Evolutionary conservation across 768 basidiomycete species (phyloP).

Genomic region (Royoungia palumana): DNA sequence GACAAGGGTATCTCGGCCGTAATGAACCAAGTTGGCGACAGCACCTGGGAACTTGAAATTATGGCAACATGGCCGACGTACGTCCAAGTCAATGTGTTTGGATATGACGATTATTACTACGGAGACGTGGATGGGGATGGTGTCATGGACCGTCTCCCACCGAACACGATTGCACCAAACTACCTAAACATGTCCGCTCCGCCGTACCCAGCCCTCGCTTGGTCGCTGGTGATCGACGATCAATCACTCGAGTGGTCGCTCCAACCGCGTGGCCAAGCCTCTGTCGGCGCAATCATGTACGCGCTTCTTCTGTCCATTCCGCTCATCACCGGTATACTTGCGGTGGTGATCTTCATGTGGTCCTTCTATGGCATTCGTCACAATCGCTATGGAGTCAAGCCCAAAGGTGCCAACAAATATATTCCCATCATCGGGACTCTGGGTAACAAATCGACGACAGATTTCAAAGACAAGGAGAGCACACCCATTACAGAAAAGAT

Average conservation of each 20-base stretch:
- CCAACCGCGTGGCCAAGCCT: conserved; percentile 76
- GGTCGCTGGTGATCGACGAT: conserved; percentile 82
- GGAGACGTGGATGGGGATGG: conserved; percentile 88
- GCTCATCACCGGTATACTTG: conserved; percentile 77
- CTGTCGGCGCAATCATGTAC: conserved; percentile 84
- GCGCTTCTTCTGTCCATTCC: conserved; percentile 80
- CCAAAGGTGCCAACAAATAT: conserved; percentile 70
- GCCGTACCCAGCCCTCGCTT: conserved; percentile 82
- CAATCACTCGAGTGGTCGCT: conserved; percentile 71
- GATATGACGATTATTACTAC: conserved; percentile 89
- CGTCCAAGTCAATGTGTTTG: conserved; percentile 87
- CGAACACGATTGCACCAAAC: conserved; percentile 81
- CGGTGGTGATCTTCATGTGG: conserved; percentile 89
- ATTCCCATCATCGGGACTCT: conserved; percentile 80
- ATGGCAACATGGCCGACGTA: conserved; percentile 90
- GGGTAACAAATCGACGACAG: conserved; percentile 63
- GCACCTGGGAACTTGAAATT: conserved; percentile 82
- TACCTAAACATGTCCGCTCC: conserved; percentile 91
- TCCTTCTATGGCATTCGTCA: conserved; percentile 94
- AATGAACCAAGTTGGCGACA: conserved; percentile 63
- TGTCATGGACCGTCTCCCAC: conserved; percentile 85
- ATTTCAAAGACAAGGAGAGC: conserved; percentile 72
- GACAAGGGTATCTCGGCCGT: conserved; percentile 73
- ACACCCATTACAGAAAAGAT: conserved; percentile 67
- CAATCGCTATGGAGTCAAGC: conserved; percentile 86